phyloP scores from a whole-genome alignment of 768 basidiomycete genomes.

The Calocera viscosa region DNA sequence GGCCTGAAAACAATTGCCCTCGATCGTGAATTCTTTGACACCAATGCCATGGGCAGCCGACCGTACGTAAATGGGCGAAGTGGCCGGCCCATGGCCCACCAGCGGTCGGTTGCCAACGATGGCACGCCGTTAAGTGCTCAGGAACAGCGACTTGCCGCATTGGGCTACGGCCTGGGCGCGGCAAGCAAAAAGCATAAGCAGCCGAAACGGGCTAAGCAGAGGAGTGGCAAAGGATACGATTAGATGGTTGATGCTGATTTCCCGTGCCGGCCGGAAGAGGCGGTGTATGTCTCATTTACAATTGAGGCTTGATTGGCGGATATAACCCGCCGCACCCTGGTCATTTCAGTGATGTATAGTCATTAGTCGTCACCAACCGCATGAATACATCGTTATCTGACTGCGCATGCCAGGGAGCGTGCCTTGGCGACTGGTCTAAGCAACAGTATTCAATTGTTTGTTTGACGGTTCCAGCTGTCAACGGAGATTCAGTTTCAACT shows the following conservation, averaged over 20 bases:
- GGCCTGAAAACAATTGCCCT: slow-evolving; percentile 53
- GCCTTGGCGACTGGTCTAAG: not conserved
- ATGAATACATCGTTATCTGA: not conserved
- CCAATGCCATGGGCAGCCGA: slow-evolving; percentile 39
- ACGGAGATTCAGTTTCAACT: not conserved
- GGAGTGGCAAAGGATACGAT: slow-evolving; percentile 91
- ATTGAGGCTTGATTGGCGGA: no score
- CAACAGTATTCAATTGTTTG: not conserved
- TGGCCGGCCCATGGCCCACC: slow-evolving; percentile 61
- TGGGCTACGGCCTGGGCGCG: slow-evolving; percentile 28
- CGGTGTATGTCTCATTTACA: not conserved
- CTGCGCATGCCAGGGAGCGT: not conserved
- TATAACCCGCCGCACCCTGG: no score
- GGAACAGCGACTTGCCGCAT: slow-evolving; percentile 33
- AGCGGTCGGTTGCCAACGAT: slow-evolving; percentile 64
- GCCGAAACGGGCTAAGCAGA: slow-evolving; percentile 67
- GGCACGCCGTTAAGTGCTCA: slow-evolving; percentile 47
- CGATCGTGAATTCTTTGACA: slow-evolving; percentile 73
- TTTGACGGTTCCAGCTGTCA: not conserved
- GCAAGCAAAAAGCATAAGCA: slow-evolving; percentile 83
- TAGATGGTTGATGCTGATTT: slow-evolving; percentile 17
- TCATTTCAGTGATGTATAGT: no score
- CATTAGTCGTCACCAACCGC: no score
- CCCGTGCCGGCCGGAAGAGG: not conserved
- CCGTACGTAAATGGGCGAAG: slow-evolving; percentile 54